Percentiles rank a stretch among this genome's conserved stretches.
These are phyloP conservation scores for Trypanosoma congolense DNA, from an alignment of 208 protist genomes.

Conservation along the genomic window DNA sequence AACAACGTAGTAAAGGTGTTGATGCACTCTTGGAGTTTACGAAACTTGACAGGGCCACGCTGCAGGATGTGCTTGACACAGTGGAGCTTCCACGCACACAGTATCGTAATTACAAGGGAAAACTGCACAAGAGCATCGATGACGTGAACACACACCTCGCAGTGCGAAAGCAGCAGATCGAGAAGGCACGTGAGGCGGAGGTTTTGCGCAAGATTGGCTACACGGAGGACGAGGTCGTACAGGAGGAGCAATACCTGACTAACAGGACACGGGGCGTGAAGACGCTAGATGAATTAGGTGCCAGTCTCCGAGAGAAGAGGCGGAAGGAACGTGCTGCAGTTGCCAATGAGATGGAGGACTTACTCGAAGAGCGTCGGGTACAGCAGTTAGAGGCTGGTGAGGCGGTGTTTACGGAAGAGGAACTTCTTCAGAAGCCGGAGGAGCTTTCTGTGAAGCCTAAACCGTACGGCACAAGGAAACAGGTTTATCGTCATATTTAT, in stretches of 20 bases:
- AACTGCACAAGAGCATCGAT: conserved; percentile 78
- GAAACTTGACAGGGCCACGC: conserved; percentile 59
- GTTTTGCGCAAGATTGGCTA: conserved; percentile 74
- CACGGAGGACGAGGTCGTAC: conserved; percentile 62
- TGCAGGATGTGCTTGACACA: conserved; percentile 82
- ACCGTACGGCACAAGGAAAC: conserved; percentile 30
- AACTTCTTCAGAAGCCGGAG: conserved; percentile 48
- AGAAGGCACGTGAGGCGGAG: conserved; percentile 75
- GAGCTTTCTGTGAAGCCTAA: conserved; percentile 39
- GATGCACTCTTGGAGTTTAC: conserved; percentile 58
- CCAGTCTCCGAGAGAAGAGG: conserved; percentile 50
- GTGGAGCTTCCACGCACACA: conserved; percentile 74
- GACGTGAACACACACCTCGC: conserved; percentile 75
- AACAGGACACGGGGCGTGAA: conserved; percentile 63
- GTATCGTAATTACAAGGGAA: conserved; percentile 87
- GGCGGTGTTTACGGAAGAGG: conserved; percentile 35
- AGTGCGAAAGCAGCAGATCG: conserved; percentile 64
- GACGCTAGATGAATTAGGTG: conserved; percentile 74
- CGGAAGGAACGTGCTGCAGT: conserved; percentile 38
- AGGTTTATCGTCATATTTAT: conserved; percentile 62
- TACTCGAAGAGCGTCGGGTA: conserved; percentile 67
- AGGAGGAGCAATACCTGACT: conserved; percentile 79
- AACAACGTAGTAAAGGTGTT: conserved; percentile 56
- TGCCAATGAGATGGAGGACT: conserved; percentile 63
- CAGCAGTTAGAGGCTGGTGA: conserved; percentile 73